Base-by-base conservation (phyloP, 129 eudicot species). In the Tagetes patula region DNA sequence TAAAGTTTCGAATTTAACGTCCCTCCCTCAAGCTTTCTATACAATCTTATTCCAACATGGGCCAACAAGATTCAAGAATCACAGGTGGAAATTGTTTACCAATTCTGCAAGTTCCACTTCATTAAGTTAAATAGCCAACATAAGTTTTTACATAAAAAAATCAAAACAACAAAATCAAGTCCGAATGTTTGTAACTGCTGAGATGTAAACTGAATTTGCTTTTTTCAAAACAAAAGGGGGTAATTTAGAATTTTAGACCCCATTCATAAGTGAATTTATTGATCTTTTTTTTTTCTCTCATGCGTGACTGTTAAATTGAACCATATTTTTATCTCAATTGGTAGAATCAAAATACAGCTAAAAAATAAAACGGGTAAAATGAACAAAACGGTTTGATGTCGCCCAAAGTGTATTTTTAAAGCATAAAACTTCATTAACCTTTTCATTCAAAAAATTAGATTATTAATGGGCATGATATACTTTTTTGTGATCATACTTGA, bases 361-460 rank as follows among this genome's bases (percentile, higher is more conserved):
- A 41, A 20, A 20, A 13, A 8, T 27, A 41, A 39, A 55, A 55
- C 10, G 7, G 61, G 61, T 6, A 55, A 50, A 55, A 55, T 55
- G 37, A 55, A 55, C 34, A 55, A 0, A 55, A 20, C 34, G 8
- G 34, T 55, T 55, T 27, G 43, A 41, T 40, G 5, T 65, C 50
- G 8, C 54, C 71, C 54, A 45, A 66, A 66, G n/a, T 43, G 54
- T 66, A 55, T 20, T 55, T 55, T 55, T 55, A 55, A 55, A 20
- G 36, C 62, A 55, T 55, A 55, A 55, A 55, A 55, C 37, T 20
- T 30, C 54, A 39, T 43, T 27, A 66, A 66, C 31, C 40, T 42
- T 43, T 66, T 66, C 3, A 45, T 30, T 66, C 70, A 66, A 30
- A 7, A 55, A 42, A 66, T 10, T 42, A 9, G 47, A 38, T 8